Evolutionary conservation across 495 filamentous ascomycete species (phyloP).

Genomic region (Talaromyces stipitatus): DNA sequence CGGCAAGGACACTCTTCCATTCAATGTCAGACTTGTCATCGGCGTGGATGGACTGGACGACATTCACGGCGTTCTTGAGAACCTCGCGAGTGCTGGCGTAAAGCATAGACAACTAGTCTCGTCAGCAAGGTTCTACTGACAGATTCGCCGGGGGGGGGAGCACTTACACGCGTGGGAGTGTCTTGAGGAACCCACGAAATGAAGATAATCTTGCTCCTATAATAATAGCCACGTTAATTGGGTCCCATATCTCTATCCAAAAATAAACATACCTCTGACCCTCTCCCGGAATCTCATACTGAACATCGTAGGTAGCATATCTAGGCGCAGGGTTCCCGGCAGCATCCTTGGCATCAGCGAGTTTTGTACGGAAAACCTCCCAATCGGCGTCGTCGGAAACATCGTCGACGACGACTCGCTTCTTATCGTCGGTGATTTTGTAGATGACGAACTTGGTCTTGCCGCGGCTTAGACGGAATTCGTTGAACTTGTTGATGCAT

Average conservation of each 20-base stretch:
- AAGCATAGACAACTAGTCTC: slow-evolving; percentile 62
- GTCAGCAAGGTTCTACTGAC: too few relatives aligned
- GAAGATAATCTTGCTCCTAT: slow-evolving; percentile 92
- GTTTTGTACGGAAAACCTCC: slow-evolving; percentile 73
- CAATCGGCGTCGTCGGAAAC: slow-evolving; percentile 57
- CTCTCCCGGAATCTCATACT: slow-evolving; percentile 76
- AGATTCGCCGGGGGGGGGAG: too few relatives aligned
- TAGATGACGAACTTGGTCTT: slow-evolving; percentile 92
- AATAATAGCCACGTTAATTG: slow-evolving; percentile 7
- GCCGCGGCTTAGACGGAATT: slow-evolving; percentile 77
- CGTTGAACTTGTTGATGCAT: slow-evolving; percentile 77
- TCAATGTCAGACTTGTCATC: slow-evolving; percentile 89
- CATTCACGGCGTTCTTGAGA: slow-evolving; percentile 76
- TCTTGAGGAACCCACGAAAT: slow-evolving; percentile 88
- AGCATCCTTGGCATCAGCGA: slow-evolving; percentile 58
- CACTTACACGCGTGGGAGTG: slow-evolving; percentile 72
- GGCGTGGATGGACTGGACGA: slow-evolving; percentile 81
- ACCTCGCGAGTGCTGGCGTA: slow-evolving; percentile 94
- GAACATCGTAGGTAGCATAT: slow-evolving; percentile 91
- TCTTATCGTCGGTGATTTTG: slow-evolving; percentile 93
- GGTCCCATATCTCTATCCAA: neutral
- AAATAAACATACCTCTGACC: slow-evolving; percentile 60
- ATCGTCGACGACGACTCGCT: slow-evolving; percentile 76
- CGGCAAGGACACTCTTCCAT: slow-evolving; percentile 66
- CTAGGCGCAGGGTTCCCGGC: slow-evolving; percentile 64